A percentile compares a stretch with the other conserved stretches of the same genome.
Evolutionary conservation across 2,329 filamentous ascomycete genomes (phyloP).

Genomic region (Geosmithia putterillii): DNA sequence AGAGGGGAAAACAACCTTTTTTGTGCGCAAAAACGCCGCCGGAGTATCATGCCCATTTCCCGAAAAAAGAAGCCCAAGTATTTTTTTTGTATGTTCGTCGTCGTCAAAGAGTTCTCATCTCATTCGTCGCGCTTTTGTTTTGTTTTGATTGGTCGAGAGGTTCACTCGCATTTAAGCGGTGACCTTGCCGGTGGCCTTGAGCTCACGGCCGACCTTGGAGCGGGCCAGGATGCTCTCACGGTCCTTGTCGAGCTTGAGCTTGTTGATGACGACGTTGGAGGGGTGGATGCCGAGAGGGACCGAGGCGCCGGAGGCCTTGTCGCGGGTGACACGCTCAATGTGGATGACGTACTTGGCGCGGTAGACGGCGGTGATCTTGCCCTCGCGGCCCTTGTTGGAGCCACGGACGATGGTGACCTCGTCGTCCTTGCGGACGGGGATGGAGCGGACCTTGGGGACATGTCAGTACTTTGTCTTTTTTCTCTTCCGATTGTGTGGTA

Average conservation of each 20-base stretch:
- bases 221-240: constrained; percentile 79
- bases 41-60: constrained; percentile 23
- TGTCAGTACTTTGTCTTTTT: not conserved
- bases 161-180: constrained; percentile 31
- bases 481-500: not conserved
- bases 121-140: constrained; percentile 2
- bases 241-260: constrained; percentile 97
- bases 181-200: constrained; percentile 59
- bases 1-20: not conserved
- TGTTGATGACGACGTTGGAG: constrained; percentile 96
- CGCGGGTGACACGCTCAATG: constrained; percentile 90
- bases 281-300: constrained; percentile 91
- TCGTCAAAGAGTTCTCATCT: not conserved
- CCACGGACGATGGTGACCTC: constrained; percentile 89
- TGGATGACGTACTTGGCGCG: constrained; percentile 96
- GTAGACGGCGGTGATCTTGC: constrained; percentile 97
- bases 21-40: constrained; percentile 12
- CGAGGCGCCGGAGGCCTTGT: constrained; percentile 95
- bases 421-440: constrained; percentile 96
- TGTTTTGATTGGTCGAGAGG: constrained; percentile 6
- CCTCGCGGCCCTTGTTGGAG: constrained; percentile 93
- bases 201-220: constrained; percentile 70
- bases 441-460: constrained; percentile 68
- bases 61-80: constrained; percentile 4
- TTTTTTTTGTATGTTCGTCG: constrained; percentile 3